Evolutionary conservation across 495 filamentous ascomycete species (phyloP).

Genomic region (Jackrogersella multiformis): DNA sequence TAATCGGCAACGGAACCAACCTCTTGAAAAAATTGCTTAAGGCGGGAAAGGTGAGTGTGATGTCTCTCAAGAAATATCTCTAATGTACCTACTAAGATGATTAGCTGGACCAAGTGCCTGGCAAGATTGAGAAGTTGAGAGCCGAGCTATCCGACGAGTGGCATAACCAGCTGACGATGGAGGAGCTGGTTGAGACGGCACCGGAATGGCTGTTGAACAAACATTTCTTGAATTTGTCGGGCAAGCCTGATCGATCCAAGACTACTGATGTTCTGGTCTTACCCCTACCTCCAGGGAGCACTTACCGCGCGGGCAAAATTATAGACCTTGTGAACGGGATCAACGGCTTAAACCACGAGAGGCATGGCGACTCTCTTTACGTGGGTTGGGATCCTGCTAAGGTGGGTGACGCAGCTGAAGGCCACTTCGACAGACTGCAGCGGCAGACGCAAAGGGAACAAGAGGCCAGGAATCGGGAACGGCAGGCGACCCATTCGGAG

Average conservation of each 20-base stretch:
- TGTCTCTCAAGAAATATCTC: background rate
- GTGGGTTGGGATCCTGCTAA: conserved; percentile 27
- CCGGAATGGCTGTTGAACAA: too few relatives aligned
- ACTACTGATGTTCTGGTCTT: conserved; percentile 29
- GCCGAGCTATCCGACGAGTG: conserved; percentile 25
- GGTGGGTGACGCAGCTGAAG: conserved; percentile 10
- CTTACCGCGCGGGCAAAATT: conserved; percentile 16
- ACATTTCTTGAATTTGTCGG: conserved; percentile 32
- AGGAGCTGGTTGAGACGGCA: conserved; percentile 17
- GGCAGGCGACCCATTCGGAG: too few relatives aligned
- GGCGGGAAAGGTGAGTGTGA: conserved; percentile 24
- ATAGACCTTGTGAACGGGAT: background rate
- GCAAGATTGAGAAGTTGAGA: conserved; percentile 21
- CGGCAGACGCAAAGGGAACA: too few relatives aligned
- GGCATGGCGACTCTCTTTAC: conserved; percentile 4
- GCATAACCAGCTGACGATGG: conserved; percentile 24
- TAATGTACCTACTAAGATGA: background rate
- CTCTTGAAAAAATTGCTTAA: conserved; percentile 30
- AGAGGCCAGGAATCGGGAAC: too few relatives aligned
- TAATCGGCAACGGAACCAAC: conserved; percentile 28
- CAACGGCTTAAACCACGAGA: background rate
- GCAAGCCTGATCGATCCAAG: conserved; percentile 29
- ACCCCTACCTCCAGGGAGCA: conserved; percentile 8
- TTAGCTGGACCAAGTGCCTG: conserved; percentile 30
- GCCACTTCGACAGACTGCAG: too few relatives aligned